Percentiles rank a stretch among this genome's conserved stretches.
Evolutionary conservation across 2,329 filamentous ascomycete genomes (phyloP).

Genomic region (Aspergillus pseudoglaucus): DNA sequence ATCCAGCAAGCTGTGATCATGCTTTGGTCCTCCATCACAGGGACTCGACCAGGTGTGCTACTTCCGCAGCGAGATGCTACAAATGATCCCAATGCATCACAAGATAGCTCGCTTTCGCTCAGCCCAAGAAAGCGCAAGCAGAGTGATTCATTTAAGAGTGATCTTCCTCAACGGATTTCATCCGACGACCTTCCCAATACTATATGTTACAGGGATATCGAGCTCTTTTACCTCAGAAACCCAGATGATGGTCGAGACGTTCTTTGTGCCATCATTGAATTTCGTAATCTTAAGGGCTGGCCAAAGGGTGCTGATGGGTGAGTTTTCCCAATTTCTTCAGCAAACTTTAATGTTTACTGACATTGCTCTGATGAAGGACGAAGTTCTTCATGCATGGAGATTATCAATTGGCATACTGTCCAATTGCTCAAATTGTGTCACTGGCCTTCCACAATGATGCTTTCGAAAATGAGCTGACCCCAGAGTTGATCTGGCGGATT

Average conservation of each 20-base stretch:
- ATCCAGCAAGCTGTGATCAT: constrained; percentile 10
- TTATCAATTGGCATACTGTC: constrained; percentile 23
- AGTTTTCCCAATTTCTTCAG: constrained; percentile 6
- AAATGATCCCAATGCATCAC: too few relatives aligned
- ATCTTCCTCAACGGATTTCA: too few relatives aligned
- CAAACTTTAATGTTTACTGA: not conserved
- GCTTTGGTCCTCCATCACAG: constrained; percentile 4
- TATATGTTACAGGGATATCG: constrained; percentile 5
- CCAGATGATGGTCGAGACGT: constrained; percentile 16
- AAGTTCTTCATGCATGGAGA: constrained; percentile 25
- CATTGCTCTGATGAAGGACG: constrained; percentile 13
- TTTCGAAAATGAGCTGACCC: constrained; percentile 18
- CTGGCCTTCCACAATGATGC: constrained; percentile 18
- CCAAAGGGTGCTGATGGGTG: constrained; percentile 21
- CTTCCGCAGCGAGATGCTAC: too few relatives aligned
- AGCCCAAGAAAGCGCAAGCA: too few relatives aligned
- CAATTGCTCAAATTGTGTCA: constrained; percentile 18
- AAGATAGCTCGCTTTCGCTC: too few relatives aligned
- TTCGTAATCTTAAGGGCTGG: constrained; percentile 21
- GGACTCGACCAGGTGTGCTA: not conserved
- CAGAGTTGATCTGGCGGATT: constrained; percentile 19
- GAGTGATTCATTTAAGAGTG: too few relatives aligned
- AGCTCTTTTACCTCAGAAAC: constrained; percentile 20
- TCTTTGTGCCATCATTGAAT: constrained; percentile 22
- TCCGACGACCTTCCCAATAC: too few relatives aligned